phyloP scores from a whole-genome alignment of 139 green algal species.

The Chlorella sorokiniana region DNA sequence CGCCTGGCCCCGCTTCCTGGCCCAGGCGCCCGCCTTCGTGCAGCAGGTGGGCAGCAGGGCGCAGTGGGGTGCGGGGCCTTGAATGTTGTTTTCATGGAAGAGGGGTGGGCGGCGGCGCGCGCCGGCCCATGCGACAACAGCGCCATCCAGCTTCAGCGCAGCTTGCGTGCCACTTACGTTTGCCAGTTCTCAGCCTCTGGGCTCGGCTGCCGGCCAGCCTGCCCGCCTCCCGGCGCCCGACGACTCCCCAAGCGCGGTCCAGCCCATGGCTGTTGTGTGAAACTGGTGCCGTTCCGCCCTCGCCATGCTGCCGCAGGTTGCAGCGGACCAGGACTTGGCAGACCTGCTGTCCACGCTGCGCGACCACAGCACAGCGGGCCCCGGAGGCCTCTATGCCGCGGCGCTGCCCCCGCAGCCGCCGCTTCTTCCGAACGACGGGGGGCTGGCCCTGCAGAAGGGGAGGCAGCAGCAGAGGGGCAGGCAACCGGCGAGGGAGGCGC shows the following conservation, averaged over 20 bases:
- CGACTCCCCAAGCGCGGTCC: no score
- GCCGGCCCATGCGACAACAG: no score
- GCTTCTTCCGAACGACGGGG: neutral
- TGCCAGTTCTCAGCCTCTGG: no score
- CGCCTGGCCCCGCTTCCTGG: constrained; percentile 77
- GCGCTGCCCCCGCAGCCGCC: constrained; percentile 24
- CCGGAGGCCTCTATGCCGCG: constrained; percentile 72
- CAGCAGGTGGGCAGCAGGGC: constrained; percentile 3
- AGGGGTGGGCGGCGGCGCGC: neutral
- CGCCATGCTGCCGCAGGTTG: constrained; percentile 26
- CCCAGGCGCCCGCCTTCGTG: constrained; percentile 61
- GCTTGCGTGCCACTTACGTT: no score
- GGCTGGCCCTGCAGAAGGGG: neutral
- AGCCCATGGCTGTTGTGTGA: neutral
- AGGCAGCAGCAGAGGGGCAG: neutral
- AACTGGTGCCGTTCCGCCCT: neutral
- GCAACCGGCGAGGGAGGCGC: neutral
- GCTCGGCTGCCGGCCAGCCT: no score
- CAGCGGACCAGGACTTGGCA: constrained; percentile 64
- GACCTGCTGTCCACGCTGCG: constrained; percentile 81
- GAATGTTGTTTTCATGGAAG: neutral
- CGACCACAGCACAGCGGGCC: constrained; percentile 44
- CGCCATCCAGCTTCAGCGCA: no score
- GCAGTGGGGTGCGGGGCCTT: neutral
- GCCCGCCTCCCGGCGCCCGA: no score